These are phyloP conservation scores for Hyphopichia homilentoma DNA, from an alignment of 805 yeast genomes.

Conservation along the genomic window DNA sequence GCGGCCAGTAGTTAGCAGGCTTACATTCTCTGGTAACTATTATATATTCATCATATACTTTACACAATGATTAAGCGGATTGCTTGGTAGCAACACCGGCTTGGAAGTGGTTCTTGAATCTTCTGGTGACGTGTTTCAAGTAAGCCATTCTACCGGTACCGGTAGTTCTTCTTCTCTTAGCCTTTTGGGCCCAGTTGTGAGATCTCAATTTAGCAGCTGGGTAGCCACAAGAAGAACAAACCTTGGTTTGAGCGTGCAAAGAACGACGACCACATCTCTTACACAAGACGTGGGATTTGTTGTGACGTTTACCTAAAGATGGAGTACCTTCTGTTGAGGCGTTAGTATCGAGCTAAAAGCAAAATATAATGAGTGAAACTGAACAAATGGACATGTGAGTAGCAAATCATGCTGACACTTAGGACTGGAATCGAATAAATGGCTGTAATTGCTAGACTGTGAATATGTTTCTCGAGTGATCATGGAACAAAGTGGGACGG, in stretches of 20 bases:
- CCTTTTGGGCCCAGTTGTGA: conserved; percentile 99
- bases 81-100: conserved; percentile 71
- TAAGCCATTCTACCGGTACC: conserved; percentile 99
- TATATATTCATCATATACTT: too few relatives aligned
- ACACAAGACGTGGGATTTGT: conserved; percentile 99
- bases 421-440: too few relatives aligned
- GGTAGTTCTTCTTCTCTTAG: conserved; percentile 99
- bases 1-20: too few relatives aligned
- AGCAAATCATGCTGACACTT: too few relatives aligned
- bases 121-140: conserved; percentile 95
- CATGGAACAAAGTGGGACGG: too few relatives aligned
- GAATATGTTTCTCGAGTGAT: too few relatives aligned
- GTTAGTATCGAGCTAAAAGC: conserved; percentile 20
- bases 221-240: conserved; percentile 98
- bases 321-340: conserved; percentile 87
- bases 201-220: conserved; percentile 99
- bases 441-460: too few relatives aligned
- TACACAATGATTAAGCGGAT: conserved; percentile 63
- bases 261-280: conserved; percentile 99
- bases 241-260: conserved; percentile 98
- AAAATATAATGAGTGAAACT: too few relatives aligned
- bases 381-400: too few relatives aligned
- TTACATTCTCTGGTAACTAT: too few relatives aligned
- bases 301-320: conserved; percentile 99
- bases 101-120: conserved; percentile 99